Percentiles rank a stretch among this genome's conserved stretches.
phyloP scores from a whole-genome alignment of 306 rosid species.

The Cucurbita moschata region DNA sequence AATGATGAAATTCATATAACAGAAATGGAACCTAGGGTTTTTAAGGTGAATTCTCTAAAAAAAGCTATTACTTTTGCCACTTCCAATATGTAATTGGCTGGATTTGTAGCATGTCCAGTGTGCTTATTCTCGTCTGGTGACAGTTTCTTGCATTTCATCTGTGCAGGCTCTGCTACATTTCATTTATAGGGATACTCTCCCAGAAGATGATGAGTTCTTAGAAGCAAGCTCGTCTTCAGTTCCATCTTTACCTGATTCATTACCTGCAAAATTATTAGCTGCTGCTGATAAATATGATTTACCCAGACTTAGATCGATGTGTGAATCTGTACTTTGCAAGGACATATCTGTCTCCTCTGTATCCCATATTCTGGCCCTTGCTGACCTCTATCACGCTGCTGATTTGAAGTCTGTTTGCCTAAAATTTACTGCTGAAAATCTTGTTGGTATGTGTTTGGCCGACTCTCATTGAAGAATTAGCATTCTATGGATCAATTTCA shows the following conservation, averaged over 20 bases:
- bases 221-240: slow-evolving; percentile 44
- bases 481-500: slow-evolving; percentile 1
- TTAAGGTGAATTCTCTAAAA: slow-evolving; percentile 46
- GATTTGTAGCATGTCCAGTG: background rate
- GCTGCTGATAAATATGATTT: slow-evolving; percentile 78
- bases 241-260: slow-evolving; percentile 49
- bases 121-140: slow-evolving; percentile 1
- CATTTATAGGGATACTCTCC: slow-evolving; percentile 67
- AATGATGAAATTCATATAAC: slow-evolving; percentile 38
- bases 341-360: slow-evolving; percentile 81
- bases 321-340: slow-evolving; percentile 92
- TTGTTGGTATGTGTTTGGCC: slow-evolving; percentile 49
- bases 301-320: slow-evolving; percentile 79
- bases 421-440: slow-evolving; percentile 85
- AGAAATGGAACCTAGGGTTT: slow-evolving; percentile 81
- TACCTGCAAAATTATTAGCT: slow-evolving; percentile 77
- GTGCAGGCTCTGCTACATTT: slow-evolving; percentile 87
- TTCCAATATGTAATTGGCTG: background rate
- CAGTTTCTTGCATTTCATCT: slow-evolving; percentile 17
- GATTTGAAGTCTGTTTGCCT: slow-evolving; percentile 81
- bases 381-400: slow-evolving; percentile 68
- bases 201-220: slow-evolving; percentile 61
- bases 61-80: background rate
- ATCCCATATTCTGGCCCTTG: slow-evolving; percentile 78
- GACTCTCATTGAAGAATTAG: slow-evolving; percentile 5